Percentiles rank a stretch among this genome's conserved stretches.
Evolutionary conservation across 805 yeast species (phyloP).

Genomic region (Kazachstania bromeliacearum): DNA sequence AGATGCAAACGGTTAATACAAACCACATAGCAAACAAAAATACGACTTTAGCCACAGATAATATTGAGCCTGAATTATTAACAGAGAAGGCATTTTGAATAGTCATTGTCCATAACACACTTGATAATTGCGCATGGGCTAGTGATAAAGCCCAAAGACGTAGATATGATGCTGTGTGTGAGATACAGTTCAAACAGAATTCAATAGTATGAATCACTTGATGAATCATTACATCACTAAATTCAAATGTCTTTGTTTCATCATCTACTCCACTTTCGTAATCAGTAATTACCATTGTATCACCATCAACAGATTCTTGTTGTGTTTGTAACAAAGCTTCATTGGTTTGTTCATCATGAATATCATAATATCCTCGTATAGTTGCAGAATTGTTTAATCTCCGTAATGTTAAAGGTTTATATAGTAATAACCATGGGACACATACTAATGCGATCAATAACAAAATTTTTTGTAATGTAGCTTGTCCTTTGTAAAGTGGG

Average conservation of each 20-base stretch:
- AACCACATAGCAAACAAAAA: constrained; percentile 92
- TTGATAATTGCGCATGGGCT: constrained; percentile 92
- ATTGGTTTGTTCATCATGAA: constrained; percentile 26
- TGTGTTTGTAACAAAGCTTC: constrained; percentile 29
- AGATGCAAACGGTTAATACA: constrained; percentile 75
- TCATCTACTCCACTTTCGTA: constrained; percentile 35
- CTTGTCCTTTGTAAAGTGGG: constrained; percentile 71
- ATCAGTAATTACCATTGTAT: constrained; percentile 30
- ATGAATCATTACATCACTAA: constrained; percentile 93
- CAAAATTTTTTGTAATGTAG: constrained; percentile 59
- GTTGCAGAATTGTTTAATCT: constrained; percentile 37
- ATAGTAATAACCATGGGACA: constrained; percentile 84
- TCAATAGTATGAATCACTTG: constrained; percentile 97
- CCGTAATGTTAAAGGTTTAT: constrained; percentile 71
- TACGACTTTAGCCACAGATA: constrained; percentile 69
- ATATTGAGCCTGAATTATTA: constrained; percentile 36
- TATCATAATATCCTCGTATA: constrained; percentile 34
- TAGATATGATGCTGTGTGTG: constrained; percentile 96
- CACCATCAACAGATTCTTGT: constrained; percentile 19
- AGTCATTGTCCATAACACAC: constrained; percentile 97
- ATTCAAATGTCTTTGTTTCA: constrained; percentile 46
- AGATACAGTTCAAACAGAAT: constrained; percentile 91
- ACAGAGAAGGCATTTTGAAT: constrained; percentile 64
- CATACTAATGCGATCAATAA: constrained; percentile 72
- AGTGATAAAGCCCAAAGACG: constrained; percentile 95